A percentile compares a stretch with the other conserved stretches of the same genome.
Evolutionary conservation across 169 alveolate genomes (phyloP).

Genomic region (Hepatocystis sp.): DNA sequence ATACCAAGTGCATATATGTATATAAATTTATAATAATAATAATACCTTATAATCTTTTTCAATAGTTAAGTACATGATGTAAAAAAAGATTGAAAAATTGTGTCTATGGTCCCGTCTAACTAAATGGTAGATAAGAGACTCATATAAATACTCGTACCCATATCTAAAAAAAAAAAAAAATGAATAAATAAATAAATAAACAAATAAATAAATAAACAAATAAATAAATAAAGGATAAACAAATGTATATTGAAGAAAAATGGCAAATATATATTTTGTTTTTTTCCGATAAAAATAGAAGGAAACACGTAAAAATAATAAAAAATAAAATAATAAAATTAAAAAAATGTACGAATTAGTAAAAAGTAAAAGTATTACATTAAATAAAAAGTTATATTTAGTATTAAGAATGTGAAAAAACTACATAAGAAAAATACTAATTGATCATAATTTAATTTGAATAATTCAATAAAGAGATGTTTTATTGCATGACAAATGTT

Average conservation of each 20-base stretch:
- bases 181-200: not conserved
- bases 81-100: conserved; percentile 97
- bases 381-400: conserved; percentile 84
- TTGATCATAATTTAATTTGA: conserved; percentile 76
- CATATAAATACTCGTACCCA: conserved; percentile 94
- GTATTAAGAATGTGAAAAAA: conserved; percentile 81
- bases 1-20: too few species aligned
- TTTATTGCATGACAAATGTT: conserved; percentile 1
- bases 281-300: too few species aligned
- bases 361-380: conserved; percentile 12
- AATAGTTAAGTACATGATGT: conserved; percentile 91
- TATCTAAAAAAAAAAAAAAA: conserved; percentile 78
- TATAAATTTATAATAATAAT: not conserved
- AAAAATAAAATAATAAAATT: not conserved
- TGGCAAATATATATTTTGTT: too few species aligned
- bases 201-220: not conserved
- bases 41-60: conserved; percentile 82
- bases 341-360: not conserved
- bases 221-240: not conserved
- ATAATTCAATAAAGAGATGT: conserved; percentile 11
- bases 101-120: conserved; percentile 97
- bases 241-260: too few species aligned
- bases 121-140: conserved; percentile 96
- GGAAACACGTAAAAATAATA: not conserved
- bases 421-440: conserved; percentile 85